Evolutionary conservation across 2,329 filamentous ascomycete species (phyloP).

Genomic region (Leptoxyphium fumago): DNA sequence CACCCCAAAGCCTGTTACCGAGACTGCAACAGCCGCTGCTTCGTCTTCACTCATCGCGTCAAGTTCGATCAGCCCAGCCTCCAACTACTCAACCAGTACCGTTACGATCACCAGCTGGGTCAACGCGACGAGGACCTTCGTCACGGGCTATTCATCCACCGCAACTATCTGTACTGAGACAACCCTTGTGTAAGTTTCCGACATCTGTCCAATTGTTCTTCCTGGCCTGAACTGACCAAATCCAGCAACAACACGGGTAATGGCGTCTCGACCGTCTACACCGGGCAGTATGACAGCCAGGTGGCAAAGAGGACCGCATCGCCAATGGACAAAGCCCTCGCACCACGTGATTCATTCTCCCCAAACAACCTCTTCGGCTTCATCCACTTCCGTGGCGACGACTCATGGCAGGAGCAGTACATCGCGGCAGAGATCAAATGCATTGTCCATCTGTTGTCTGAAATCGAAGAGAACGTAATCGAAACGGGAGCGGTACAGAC

Average conservation of each 20-base stretch:
- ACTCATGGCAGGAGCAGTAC: slow-evolving; percentile 1
- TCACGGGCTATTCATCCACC: neutral
- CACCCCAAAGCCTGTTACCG: slow-evolving; percentile 8
- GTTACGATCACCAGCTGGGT: neutral
- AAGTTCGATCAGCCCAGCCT: neutral
- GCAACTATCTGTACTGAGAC: slow-evolving; percentile 6
- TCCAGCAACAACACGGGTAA: neutral
- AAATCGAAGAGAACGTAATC: slow-evolving; percentile 8
- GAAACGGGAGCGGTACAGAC: slow-evolving; percentile 6
- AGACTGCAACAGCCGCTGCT: neutral
- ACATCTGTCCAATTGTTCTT: neutral
- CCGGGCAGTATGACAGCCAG: slow-evolving; percentile 10
- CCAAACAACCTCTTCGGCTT: neutral
- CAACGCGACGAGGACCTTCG: neutral
- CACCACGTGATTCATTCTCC: neutral
- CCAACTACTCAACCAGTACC: neutral
- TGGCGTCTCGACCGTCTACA: slow-evolving; percentile 11
- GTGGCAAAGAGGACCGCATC: slow-evolving; percentile 10
- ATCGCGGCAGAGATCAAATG: slow-evolving; percentile 12
- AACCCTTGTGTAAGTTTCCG: slow-evolving; percentile 7
- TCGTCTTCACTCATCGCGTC: no score
- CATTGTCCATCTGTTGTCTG: slow-evolving; percentile 10
- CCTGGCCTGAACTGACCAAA: neutral
- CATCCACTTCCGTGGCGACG: slow-evolving; percentile 7
- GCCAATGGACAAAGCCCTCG: slow-evolving; percentile 2